Base-by-base conservation (phyloP, 1,284 basidiomycete genomes). In the Pulveroboletus sp. region DNA sequence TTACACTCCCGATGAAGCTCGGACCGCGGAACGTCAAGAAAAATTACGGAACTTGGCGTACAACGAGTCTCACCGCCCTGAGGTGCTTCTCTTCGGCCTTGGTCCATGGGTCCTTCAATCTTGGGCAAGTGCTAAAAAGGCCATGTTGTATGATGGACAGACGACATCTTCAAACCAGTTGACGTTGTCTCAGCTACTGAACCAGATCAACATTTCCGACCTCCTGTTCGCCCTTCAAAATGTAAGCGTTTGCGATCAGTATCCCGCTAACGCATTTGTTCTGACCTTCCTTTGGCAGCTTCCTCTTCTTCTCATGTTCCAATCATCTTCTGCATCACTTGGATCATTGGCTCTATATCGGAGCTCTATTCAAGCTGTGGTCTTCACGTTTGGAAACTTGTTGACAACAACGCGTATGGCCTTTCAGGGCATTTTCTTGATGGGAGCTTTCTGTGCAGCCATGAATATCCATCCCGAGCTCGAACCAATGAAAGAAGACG, bases 371-470 rank as follows among this genome's bases (percentile, higher is more conserved):
- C 85, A 87, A 57, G 81, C 84, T 22, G 78, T 92, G 38, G 76
- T 91, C 18, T 81, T 81, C 65, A 82, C 88, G 5, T 77, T 82
- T 53, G 77, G 83, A 53, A 82, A 82, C 60, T 70, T 92, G 56
- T 67, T 85, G 26, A 81, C 81, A 43, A 88, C 84, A 8, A 69
- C 79, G 25, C 82, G 82, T 56, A 84, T 86, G 82, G 83, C 84
- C 22, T 91, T 87, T 64, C 91, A 94, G 69, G 82, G 84, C 18
- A 80, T 92, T 39, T 94, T 93, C 74, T 77, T 90, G 59, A 86
- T 93, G 83, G 87, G 87, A 42, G 90, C 91, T 9, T 93, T 91
- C 67, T 86, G 83, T 62, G 87, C 88, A 39, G 85, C 86, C 43
- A 83, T 84, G 75, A 80, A 83, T 57, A 74, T 92, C 56, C 82